Evolutionary conservation across 2,329 filamentous ascomycete genomes (phyloP).

Genomic region (Trichoderma endophyticum): DNA sequence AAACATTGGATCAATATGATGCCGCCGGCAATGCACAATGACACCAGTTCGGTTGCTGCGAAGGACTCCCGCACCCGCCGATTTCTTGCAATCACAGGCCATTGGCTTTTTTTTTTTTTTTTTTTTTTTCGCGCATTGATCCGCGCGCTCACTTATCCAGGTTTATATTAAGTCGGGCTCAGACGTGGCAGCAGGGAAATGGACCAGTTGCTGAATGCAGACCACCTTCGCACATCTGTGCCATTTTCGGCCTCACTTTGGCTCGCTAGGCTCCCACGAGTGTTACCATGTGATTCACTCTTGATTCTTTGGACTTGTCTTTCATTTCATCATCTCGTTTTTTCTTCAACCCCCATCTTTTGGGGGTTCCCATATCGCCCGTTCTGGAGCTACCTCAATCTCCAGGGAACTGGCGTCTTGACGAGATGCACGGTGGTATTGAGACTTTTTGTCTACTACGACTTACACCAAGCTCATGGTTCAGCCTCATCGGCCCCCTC

Average conservation of each 20-base stretch:
- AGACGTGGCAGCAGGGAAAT: background rate
- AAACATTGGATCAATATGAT: background rate
- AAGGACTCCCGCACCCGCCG: background rate
- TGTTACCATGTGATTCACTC: conserved; percentile 11
- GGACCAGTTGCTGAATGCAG: conserved; percentile 6
- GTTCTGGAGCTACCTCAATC: background rate
- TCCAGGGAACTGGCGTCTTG: background rate
- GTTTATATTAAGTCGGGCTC: background rate
- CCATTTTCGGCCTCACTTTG: conserved; percentile 4
- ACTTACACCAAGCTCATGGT: background rate
- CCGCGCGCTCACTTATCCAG: background rate
- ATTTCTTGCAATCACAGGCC: background rate
- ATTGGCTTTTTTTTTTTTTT: background rate
- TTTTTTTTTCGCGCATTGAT: background rate
- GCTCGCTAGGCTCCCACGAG: conserved; percentile 7
- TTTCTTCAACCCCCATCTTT: background rate
- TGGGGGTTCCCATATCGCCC: background rate
- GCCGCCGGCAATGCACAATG: conserved; percentile 7
- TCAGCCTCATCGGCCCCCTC: conserved; percentile 12
- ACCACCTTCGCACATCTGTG: conserved; percentile 5
- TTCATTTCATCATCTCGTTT: background rate
- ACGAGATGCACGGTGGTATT: background rate
- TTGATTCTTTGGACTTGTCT: background rate
- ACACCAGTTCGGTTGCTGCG: background rate
- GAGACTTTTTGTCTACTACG: background rate